Percentiles rank a stretch among this genome's conserved stretches.
Evolutionary conservation across 257 asterid species (phyloP).

Genomic region (Scutellaria baicalensis): DNA sequence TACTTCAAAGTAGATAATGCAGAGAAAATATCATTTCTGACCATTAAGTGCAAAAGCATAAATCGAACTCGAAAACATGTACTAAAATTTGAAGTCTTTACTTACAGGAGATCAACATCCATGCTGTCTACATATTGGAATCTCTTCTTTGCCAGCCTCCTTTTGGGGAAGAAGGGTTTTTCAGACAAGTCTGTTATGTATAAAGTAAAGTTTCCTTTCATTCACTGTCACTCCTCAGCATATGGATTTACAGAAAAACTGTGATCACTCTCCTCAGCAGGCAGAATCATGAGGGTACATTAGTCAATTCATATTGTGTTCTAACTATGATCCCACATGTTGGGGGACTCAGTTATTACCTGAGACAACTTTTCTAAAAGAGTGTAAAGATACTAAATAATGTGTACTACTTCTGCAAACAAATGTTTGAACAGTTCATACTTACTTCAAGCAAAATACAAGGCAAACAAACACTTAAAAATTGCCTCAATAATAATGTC

Average conservation of each 20-base stretch:
- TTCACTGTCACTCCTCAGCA: slow-evolving; percentile 20
- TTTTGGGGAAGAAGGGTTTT: too few relatives aligned
- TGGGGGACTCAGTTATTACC: too few relatives aligned
- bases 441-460: neutral
- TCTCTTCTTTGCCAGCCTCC: too few relatives aligned
- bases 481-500: neutral
- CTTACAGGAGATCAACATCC: too few relatives aligned
- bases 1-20: slow-evolving; percentile 17
- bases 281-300: slow-evolving; percentile 9
- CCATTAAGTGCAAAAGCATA: neutral
- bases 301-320: slow-evolving; percentile 3
- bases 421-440: neutral
- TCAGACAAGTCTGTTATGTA: too few relatives aligned
- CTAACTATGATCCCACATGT: slow-evolving; percentile 8
- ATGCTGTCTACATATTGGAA: too few relatives aligned
- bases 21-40: too few relatives aligned
- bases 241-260: neutral
- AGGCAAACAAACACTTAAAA: neutral
- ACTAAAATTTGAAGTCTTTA: neutral
- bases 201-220: slow-evolving; percentile 40
- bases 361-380: neutral
- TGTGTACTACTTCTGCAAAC: neutral
- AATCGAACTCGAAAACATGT: neutral
- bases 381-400: neutral
- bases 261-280: neutral